Conservation (phyloP, 2,329 filamentous ascomycete genomes). For the Xylaria sp. region DNA sequence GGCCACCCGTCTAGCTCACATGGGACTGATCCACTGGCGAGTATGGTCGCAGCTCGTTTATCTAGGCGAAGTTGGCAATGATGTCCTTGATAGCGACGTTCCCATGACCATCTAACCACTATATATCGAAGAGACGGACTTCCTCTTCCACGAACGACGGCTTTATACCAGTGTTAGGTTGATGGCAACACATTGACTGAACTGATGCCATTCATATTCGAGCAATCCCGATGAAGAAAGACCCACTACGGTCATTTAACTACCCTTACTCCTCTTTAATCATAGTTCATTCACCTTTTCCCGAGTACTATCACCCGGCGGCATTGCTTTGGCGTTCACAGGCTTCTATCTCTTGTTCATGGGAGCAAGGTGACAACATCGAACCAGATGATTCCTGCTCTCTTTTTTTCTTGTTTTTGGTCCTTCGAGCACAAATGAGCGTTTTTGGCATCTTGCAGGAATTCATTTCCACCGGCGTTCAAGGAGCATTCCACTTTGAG, state of each 20-base stretch:
- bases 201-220: constrained; percentile 5
- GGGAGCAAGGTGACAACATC: constrained; percentile 10
- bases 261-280: constrained; percentile 30
- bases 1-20: constrained; percentile 81
- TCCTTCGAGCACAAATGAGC: constrained; percentile 27
- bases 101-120: constrained; percentile 41
- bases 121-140: neutral
- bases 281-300: constrained; percentile 19
- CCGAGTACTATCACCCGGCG: constrained; percentile 9
- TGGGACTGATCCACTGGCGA: constrained; percentile 88
- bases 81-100: constrained; percentile 41
- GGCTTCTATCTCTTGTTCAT: constrained; percentile 17
- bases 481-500: constrained; percentile 27
- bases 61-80: constrained; percentile 49
- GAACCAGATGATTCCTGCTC: constrained; percentile 8
- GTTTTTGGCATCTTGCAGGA: constrained; percentile 31
- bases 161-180: neutral
- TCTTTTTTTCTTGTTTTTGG: constrained; percentile 19
- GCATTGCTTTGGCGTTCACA: constrained; percentile 37
- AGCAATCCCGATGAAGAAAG: constrained; percentile 14
- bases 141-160: neutral
- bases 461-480: constrained; percentile 37
- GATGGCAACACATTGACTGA: neutral
- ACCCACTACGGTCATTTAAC: constrained; percentile 6
- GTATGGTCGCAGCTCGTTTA: constrained; percentile 86